phyloP scores from a whole-genome alignment of 2,329 filamentous ascomycete species.

The Pseudogymnoascus sp. region DNA sequence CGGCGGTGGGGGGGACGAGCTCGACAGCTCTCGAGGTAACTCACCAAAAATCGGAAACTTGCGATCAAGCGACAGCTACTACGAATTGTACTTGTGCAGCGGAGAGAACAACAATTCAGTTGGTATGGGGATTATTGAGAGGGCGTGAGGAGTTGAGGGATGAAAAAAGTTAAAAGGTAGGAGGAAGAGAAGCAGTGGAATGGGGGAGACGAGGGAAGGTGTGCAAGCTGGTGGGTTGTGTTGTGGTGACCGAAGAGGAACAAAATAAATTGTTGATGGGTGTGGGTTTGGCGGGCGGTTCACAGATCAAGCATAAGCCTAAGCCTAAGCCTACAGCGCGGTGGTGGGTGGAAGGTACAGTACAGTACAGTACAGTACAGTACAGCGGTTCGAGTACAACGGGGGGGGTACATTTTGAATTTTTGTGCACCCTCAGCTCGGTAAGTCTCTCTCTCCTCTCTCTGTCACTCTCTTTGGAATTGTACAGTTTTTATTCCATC shows the following conservation, averaged over 20 bases:
- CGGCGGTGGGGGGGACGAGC: neutral
- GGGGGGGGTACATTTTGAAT: neutral
- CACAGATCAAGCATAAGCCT: neutral
- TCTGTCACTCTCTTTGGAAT: neutral
- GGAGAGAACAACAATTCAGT: neutral
- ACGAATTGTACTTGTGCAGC: neutral
- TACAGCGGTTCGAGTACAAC: neutral
- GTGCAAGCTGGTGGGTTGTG: constrained; percentile 15
- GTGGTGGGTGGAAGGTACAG: neutral
- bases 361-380: neutral
- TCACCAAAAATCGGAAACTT: constrained; percentile 4
- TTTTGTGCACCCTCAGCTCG: neutral
- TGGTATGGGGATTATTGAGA: neutral
- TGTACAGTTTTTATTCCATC: neutral
- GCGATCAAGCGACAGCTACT: constrained; percentile 1
- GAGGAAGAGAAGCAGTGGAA: neutral
- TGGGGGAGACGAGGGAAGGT: neutral
- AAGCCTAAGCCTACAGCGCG: neutral
- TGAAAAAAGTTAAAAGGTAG: neutral
- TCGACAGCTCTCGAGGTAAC: neutral
- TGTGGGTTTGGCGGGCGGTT: constrained; percentile 9
- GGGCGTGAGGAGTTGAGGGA: constrained; percentile 1
- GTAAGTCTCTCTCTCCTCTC: neutral
- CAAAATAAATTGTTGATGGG: constrained; percentile 15
- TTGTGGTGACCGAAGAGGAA: constrained; percentile 17